Base-by-base conservation (phyloP, 2,329 filamentous ascomycete species). In the Colletotrichum euphorbiae region DNA sequence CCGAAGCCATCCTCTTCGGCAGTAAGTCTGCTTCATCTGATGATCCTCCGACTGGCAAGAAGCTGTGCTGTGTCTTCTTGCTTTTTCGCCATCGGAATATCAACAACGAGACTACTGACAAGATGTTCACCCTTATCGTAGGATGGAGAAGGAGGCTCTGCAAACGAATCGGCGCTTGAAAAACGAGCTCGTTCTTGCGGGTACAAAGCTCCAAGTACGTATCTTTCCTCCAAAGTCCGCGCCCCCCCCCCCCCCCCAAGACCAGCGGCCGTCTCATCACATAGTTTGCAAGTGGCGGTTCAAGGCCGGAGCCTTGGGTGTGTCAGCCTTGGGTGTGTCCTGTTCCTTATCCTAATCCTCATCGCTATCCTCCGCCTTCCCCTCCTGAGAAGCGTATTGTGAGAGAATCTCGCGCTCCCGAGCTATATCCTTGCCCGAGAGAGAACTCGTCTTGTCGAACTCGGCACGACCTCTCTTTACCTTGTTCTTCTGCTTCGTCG, bases 401-500 rank as follows among this genome's bases (percentile, higher is more conserved):
- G 45, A 52, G 4, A 64, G 33, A 15, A 71, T 70, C 51, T 71
- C 68, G 8, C 62, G 50, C 56, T 70, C 63, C 6, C 59, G 56
- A 2, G 68, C 68, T 9, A 62, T 60, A 11, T 71, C 69, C 19
- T 36, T 40, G n/a, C 67, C 67, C 6, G 63, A 61, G 31, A 71
- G 52, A n/a, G 63, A 64, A 3, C 21, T 55, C 6, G 68, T 70
- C 6, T 59, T 63, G 24, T 70, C 63, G 19, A 62, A 62, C 17
- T 64, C 63, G n/a, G 50, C 36, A 13, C 59, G 68, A 24, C 6
- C 50, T 36, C 69, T 51, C 38, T 71, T 71, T 5, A 28, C 40
- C 21, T 36, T 28, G 8, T 5, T 12, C 6, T 9, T 15, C 17
- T 40, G 31, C 40, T 57, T 64, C 9, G 56, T 56, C 11, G 62